Evolutionary conservation across 352 stramenopile genomes (phyloP).

Genomic region (Plasmopara halstedii): DNA sequence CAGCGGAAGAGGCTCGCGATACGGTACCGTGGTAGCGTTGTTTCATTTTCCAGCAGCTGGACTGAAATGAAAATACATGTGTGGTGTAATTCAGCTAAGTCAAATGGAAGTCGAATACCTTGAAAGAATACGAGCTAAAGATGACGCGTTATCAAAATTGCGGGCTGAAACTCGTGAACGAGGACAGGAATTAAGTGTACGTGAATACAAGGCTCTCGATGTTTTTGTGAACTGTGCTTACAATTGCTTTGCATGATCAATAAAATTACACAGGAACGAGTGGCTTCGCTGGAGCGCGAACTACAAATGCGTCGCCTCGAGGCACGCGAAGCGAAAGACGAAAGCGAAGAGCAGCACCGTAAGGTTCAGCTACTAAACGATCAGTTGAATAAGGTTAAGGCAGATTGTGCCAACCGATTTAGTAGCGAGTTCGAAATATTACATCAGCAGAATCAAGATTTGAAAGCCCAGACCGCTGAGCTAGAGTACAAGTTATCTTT

Average conservation of each 20-base stretch:
- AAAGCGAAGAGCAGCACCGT: conserved; percentile 52
- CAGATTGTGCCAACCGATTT: conserved; percentile 44
- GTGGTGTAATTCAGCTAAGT: conserved; percentile 20
- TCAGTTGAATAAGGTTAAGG: conserved; percentile 71
- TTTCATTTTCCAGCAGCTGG: too few species aligned
- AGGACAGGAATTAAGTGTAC: conserved; percentile 44
- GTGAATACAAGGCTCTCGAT: neutral
- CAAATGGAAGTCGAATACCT: conserved; percentile 40
- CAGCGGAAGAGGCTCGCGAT: conserved; percentile 54
- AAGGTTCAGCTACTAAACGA: conserved; percentile 61
- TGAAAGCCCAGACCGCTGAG: conserved; percentile 42
- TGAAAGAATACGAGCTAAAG: conserved; percentile 38
- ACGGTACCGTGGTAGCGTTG: conserved; percentile 20
- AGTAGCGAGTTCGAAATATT: conserved; percentile 44
- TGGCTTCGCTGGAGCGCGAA: conserved; percentile 40
- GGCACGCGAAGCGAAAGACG: conserved; percentile 49
- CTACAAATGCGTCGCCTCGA: conserved; percentile 51
- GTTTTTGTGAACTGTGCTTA: neutral
- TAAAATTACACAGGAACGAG: conserved; percentile 21
- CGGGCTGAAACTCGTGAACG: conserved; percentile 43
- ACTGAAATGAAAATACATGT: too few species aligned
- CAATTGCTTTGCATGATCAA: neutral
- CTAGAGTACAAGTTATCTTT: conserved; percentile 44
- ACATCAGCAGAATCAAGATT: conserved; percentile 51
- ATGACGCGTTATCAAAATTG: conserved; percentile 42